Evolutionary conservation across 768 basidiomycete species (phyloP).

Genomic region (Tephrocybe sp.): DNA sequence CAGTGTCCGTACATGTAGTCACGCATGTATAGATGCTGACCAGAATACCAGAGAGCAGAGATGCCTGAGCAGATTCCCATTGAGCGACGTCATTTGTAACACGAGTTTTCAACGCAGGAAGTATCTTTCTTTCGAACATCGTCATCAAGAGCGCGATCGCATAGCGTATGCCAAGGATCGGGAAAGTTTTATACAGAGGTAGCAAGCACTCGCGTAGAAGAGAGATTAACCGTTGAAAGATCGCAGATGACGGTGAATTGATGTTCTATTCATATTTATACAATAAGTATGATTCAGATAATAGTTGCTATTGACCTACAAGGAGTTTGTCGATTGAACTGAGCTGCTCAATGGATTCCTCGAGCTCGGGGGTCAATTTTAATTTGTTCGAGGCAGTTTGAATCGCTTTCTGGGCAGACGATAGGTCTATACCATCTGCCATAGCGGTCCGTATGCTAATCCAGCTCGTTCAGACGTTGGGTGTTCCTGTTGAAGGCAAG

Average conservation of each 20-base stretch:
- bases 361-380: constrained; percentile 26
- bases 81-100: constrained; percentile 17
- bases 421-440: constrained; percentile 23
- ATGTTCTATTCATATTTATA: constrained; percentile 35
- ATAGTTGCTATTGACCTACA: constrained; percentile 27
- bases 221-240: constrained; percentile 35
- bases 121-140: constrained; percentile 39
- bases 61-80: constrained; percentile 49
- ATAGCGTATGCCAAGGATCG: constrained; percentile 39
- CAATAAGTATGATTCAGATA: constrained; percentile 2
- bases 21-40: constrained; percentile 27
- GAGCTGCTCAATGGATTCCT: constrained; percentile 38
- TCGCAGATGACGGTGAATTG: constrained; percentile 33
- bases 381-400: constrained; percentile 27
- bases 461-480: too few species aligned
- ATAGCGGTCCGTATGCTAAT: neutral
- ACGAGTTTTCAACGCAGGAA: constrained; percentile 20
- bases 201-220: constrained; percentile 43
- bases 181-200: constrained; percentile 43
- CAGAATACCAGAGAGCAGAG: constrained; percentile 54
- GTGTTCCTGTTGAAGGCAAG: too few species aligned
- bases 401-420: constrained; percentile 30
- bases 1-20: neutral
- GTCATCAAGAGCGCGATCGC: constrained; percentile 38
- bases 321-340: constrained; percentile 43